A percentile compares a stretch with the other conserved stretches of the same genome.
phyloP scores from a whole-genome alignment of 306 rosid genomes.

The Alnus glutinosa region DNA sequence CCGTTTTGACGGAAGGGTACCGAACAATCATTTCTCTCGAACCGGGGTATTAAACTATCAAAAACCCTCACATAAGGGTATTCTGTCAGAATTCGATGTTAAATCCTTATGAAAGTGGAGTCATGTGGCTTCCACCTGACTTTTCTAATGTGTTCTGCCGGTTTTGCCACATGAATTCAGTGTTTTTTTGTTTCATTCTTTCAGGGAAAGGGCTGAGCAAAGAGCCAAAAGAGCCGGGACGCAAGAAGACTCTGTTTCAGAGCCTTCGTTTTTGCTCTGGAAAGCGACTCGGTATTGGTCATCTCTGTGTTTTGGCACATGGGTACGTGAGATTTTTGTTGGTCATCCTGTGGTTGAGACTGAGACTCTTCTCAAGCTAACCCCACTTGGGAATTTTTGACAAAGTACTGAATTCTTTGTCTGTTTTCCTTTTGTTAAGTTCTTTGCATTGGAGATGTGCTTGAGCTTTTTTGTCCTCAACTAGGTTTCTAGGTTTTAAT shows the following conservation, averaged over 20 bases:
- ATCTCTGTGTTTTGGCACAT: constrained; percentile 18
- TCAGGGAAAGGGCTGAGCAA: background rate
- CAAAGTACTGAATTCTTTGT: constrained; percentile 25
- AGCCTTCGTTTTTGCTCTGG: constrained; percentile 5
- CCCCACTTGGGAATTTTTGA: constrained; percentile 36
- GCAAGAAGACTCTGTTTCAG: constrained; percentile 25
- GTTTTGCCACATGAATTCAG: too few relatives aligned
- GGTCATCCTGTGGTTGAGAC: constrained; percentile 27
- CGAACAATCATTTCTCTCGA: too few relatives aligned
- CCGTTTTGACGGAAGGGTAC: too few relatives aligned
- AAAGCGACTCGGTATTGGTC: constrained; percentile 20
- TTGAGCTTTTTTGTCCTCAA: constrained; percentile 15
- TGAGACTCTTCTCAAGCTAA: constrained; percentile 18
- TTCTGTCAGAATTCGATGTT: too few relatives aligned
- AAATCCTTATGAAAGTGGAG: too few relatives aligned
- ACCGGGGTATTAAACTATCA: too few relatives aligned
- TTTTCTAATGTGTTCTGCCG: too few relatives aligned
- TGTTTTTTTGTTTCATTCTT: too few relatives aligned
- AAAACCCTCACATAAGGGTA: too few relatives aligned
- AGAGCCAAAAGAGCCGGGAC: background rate
- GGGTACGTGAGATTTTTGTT: constrained; percentile 13
- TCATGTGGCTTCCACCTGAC: too few relatives aligned
- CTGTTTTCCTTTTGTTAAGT: constrained; percentile 19
- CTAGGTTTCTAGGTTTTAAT: constrained; percentile 29
- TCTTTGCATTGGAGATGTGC: constrained; percentile 16